A percentile compares a stretch with the other conserved stretches of the same genome.
Evolutionary conservation across 2,329 filamentous ascomycete species (phyloP).

Genomic region (Calonectria hawksworthii): DNA sequence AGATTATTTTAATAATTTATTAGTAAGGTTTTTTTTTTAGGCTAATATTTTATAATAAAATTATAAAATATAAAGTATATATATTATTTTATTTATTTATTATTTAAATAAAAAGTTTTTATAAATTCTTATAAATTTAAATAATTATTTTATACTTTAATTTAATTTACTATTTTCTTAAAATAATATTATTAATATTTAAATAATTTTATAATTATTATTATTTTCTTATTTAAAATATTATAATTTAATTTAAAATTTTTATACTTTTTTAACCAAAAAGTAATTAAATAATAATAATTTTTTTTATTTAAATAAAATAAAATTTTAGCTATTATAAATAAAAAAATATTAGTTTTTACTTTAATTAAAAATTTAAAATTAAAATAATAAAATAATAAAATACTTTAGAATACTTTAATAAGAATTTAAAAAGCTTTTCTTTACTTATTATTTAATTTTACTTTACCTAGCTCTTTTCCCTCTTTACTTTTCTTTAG

Average conservation of each 20-base stretch:
- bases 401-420: background rate
- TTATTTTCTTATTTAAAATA: background rate
- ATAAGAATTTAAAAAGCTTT: background rate
- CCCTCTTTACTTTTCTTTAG: background rate
- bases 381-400: background rate
- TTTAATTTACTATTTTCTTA: background rate
- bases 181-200: background rate
- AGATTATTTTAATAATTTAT: too few species aligned
- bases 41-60: background rate
- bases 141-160: too few species aligned
- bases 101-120: too few species aligned
- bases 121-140: background rate
- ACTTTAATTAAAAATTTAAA: background rate
- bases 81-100: background rate
- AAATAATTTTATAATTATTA: background rate
- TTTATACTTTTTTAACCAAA: background rate
- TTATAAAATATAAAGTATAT: background rate
- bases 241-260: background rate
- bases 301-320: too few species aligned
- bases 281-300: too few species aligned
- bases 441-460: background rate
- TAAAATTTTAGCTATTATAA: background rate
- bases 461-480: background rate
- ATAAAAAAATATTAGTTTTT: too few species aligned
- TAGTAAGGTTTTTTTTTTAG: too few species aligned